A percentile compares a stretch with the other conserved stretches of the same genome.
Evolutionary conservation across 2,329 filamentous ascomycete species (phyloP).

Genomic region (Clarireedia homoeocarpa): DNA sequence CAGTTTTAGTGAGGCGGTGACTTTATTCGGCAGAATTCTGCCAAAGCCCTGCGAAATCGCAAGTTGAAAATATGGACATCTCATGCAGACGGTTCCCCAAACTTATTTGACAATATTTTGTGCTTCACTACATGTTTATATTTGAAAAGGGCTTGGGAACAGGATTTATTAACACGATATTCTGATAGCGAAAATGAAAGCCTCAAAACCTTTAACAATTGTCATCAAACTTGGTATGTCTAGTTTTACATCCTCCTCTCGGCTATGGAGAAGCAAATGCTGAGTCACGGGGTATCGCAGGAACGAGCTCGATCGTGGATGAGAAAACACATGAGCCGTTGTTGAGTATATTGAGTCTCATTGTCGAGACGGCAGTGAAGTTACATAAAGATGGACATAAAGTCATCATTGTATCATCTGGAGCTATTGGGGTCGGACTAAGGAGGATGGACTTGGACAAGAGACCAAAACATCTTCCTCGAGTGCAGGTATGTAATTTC

Average conservation of each 20-base stretch:
- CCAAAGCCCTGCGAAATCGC: background rate
- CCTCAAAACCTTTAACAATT: slow-evolving; percentile 49
- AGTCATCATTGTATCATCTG: slow-evolving; percentile 94
- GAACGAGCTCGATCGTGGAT: slow-evolving; percentile 97
- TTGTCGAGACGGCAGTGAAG: slow-evolving; percentile 88
- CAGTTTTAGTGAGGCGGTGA: background rate
- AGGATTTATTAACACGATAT: background rate
- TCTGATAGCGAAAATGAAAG: slow-evolving; percentile 37
- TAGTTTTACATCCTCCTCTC: background rate
- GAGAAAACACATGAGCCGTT: slow-evolving; percentile 91
- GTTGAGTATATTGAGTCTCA: slow-evolving; percentile 80
- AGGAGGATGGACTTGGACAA: slow-evolving; percentile 82
- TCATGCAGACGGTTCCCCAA: too few species aligned
- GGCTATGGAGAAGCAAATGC: background rate
- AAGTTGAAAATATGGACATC: too few species aligned
- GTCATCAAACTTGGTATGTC: slow-evolving; percentile 58
- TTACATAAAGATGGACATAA: slow-evolving; percentile 85
- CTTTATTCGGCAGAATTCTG: background rate
- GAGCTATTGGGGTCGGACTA: slow-evolving; percentile 90
- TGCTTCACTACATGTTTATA: background rate
- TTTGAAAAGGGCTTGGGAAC: background rate
- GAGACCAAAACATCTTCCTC: slow-evolving; percentile 81
- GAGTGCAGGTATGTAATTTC: slow-evolving; percentile 59
- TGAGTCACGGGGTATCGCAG: slow-evolving; percentile 39
- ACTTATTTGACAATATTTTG: too few species aligned